Conservation (phyloP, 331 rosid species). For the Telfairia occidentalis region DNA sequence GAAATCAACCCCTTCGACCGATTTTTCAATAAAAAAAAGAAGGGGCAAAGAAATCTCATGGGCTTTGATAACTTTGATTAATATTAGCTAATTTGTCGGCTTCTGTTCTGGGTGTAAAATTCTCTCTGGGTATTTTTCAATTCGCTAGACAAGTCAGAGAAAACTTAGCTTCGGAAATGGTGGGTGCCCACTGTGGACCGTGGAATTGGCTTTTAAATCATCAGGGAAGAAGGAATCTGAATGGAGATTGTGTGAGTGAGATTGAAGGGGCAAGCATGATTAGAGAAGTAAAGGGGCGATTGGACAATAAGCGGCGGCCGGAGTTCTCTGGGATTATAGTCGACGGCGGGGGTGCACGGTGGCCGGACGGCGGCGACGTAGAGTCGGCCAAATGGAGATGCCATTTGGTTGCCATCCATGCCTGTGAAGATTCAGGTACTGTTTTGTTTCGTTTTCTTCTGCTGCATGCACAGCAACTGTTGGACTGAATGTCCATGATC, state of each 20-base stretch:
- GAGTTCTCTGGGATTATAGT: background rate
- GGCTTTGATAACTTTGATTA: background rate
- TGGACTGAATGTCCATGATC: background rate
- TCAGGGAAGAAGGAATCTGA: background rate
- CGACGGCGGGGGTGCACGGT: background rate
- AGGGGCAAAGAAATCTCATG: background rate
- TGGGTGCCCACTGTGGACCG: background rate
- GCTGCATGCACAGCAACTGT: background rate
- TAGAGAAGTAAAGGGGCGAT: background rate
- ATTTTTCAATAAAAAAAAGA: background rate
- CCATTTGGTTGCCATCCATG: conserved; percentile 48
- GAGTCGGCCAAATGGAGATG: background rate
- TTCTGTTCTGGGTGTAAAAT: background rate
- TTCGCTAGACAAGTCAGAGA: background rate
- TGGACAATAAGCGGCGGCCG: background rate
- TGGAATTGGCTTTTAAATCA: background rate
- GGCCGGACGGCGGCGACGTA: background rate
- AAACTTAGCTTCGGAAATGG: background rate
- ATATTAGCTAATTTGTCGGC: background rate
- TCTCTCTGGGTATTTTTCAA: background rate
- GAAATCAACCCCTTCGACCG: background rate
- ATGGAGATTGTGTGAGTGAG: background rate
- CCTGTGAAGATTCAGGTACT: conserved; percentile 47
- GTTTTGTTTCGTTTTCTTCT: background rate
- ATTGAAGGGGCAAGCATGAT: background rate